Percentiles rank a stretch among this genome's conserved stretches.
Conservation (phyloP, 257 asterid species). For the Hygrophila difformis region DNA sequence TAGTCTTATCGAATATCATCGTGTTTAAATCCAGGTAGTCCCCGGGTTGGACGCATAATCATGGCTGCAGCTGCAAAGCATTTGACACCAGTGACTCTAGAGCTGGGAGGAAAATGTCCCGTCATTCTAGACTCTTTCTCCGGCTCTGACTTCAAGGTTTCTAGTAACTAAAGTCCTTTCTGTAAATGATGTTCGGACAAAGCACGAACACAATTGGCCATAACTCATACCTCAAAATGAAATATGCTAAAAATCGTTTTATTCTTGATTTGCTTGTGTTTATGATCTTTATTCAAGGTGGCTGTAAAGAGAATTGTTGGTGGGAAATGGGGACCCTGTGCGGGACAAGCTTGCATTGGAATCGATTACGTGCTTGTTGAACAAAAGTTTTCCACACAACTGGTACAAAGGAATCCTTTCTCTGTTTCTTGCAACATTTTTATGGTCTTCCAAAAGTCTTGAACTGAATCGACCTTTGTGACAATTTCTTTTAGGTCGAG, state of each 20-base stretch:
- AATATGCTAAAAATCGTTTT: not conserved
- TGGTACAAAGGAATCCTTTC: conserved; percentile 37
- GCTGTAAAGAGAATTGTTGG: conserved; percentile 73
- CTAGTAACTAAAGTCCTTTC: not conserved
- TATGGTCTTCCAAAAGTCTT: too few relatives aligned
- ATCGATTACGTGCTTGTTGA: conserved; percentile 77
- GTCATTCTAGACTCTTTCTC: conserved; percentile 63
- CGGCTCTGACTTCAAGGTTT: conserved; percentile 56
- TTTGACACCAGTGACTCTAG: conserved; percentile 90
- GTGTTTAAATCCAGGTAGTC: conserved; percentile 46
- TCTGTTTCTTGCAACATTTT: not conserved
- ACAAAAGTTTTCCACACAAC: conserved; percentile 34
- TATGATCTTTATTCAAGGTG: conserved; percentile 33
- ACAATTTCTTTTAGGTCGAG: conserved; percentile 48
- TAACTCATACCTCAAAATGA: too few relatives aligned
- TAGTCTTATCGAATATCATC: not conserved
- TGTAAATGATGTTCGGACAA: not conserved
- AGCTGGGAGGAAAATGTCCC: conserved; percentile 94
- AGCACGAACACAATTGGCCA: not conserved
- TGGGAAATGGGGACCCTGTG: conserved; percentile 92
- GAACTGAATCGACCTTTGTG: not conserved
- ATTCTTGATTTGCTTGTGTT: conserved; percentile 11
- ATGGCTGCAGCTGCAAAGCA: conserved; percentile 94
- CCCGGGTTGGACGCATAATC: conserved; percentile 60
- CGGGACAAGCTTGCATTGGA: conserved; percentile 96